Evolutionary conservation across 768 basidiomycete genomes (phyloP).

Genomic region (Pisolithus orientalis): DNA sequence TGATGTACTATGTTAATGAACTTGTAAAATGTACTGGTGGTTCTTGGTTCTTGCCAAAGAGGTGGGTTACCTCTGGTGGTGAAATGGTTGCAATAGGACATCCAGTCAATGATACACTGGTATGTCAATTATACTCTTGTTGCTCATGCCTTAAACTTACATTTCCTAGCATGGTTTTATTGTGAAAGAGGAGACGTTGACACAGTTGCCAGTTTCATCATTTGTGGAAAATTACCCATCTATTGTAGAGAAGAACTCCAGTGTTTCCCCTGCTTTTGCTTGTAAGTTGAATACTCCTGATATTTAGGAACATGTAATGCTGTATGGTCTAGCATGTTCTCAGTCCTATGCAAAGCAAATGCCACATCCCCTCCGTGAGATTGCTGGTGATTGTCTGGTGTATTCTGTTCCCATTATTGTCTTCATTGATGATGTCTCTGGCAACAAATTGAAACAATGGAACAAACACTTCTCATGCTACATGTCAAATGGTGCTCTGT

Average conservation of each 20-base stretch:
- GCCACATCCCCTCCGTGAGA: slow-evolving; percentile 8
- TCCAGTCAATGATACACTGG: slow-evolving; percentile 1
- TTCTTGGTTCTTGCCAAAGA: slow-evolving; percentile 4
- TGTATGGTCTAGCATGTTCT: not conserved
- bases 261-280: not conserved
- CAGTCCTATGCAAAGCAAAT: not conserved
- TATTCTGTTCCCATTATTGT: slow-evolving; percentile 11
- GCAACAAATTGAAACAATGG: slow-evolving; percentile 23
- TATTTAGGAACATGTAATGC: not conserved
- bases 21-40: slow-evolving; percentile 4
- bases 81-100: slow-evolving; percentile 1
- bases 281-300: not conserved
- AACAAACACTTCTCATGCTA: slow-evolving; percentile 21
- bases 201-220: not conserved
- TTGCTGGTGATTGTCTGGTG: slow-evolving; percentile 3
- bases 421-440: slow-evolving; percentile 23
- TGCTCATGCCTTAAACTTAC: not conserved
- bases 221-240: slow-evolving; percentile 1
- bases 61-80: slow-evolving; percentile 1
- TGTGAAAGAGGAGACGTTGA: slow-evolving; percentile 2
- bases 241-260: not conserved
- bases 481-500: slow-evolving; percentile 15
- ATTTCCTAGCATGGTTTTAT: not conserved
- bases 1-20: slow-evolving; percentile 8
- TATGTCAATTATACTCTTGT: not conserved